Evolutionary conservation across 306 rosid species (phyloP).

Genomic region (Citrullus colocynthis): DNA sequence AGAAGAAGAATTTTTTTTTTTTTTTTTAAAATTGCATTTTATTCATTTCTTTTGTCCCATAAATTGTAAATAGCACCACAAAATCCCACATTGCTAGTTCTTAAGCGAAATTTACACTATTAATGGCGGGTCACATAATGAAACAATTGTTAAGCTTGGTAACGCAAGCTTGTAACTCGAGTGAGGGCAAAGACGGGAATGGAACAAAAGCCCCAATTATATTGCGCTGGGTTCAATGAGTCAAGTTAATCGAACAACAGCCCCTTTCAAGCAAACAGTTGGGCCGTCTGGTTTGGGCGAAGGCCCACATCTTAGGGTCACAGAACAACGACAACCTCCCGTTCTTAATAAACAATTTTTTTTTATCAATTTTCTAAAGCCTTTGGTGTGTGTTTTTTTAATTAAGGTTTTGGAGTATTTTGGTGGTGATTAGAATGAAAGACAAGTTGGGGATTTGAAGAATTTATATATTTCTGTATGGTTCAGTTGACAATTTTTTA

Average conservation of each 20-base stretch:
- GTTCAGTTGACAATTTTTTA: too few relatives aligned
- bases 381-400: too few relatives aligned
- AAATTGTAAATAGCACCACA: background rate
- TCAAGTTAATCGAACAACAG: too few relatives aligned
- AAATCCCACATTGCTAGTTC: background rate
- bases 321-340: constrained; percentile 21
- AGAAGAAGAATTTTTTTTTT: background rate
- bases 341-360: too few relatives aligned
- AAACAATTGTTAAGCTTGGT: background rate
- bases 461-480: too few relatives aligned
- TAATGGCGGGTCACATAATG: accelerated
- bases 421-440: too few relatives aligned
- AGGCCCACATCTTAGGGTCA: background rate
- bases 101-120: background rate
- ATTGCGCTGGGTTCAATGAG: accelerated
- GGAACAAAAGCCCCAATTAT: background rate
- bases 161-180: background rate
- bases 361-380: too few relatives aligned
- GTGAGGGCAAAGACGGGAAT: background rate
- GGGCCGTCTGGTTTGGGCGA: background rate
- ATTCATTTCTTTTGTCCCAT: background rate
- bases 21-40: background rate
- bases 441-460: too few relatives aligned
- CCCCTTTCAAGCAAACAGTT: background rate
- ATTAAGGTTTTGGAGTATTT: too few relatives aligned